A percentile compares a stretch with the other conserved stretches of the same genome.
These are phyloP conservation scores for Symbiodinium natans DNA, from an alignment of 73 alveolate species.

Conservation along the genomic window DNA sequence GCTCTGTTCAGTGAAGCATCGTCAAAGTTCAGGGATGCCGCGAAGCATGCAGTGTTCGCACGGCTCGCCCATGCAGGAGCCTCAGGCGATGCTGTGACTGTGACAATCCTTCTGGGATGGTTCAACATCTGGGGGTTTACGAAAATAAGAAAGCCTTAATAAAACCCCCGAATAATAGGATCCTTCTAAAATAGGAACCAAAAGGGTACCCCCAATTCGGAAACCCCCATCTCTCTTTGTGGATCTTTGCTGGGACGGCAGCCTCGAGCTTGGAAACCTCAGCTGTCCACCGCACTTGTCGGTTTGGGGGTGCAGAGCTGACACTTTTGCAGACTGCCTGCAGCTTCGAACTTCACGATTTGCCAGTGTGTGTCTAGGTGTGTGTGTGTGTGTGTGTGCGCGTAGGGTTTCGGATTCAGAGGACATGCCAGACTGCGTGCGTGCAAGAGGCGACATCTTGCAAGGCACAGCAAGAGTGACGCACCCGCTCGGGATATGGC, in stretches of 20 bases:
- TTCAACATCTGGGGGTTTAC: too few relatives aligned
- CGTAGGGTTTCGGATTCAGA: background rate
- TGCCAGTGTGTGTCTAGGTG: too few relatives aligned
- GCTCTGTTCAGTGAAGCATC: slow-evolving; percentile 37
- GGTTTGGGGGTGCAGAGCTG: too few relatives aligned
- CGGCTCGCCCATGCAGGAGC: slow-evolving; percentile 93
- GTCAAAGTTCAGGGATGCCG: slow-evolving; percentile 29
- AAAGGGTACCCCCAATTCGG: too few relatives aligned
- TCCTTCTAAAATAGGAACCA: too few relatives aligned
- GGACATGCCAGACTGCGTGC: background rate
- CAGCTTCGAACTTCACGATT: too few relatives aligned
- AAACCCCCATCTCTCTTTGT: too few relatives aligned
- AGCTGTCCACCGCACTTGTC: too few relatives aligned
- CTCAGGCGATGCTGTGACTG: background rate
- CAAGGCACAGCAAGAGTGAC: slow-evolving; percentile 46
- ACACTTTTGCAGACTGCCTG: too few relatives aligned
- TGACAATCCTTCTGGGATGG: background rate
- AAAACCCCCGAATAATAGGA: too few relatives aligned
- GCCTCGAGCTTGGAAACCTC: slow-evolving; percentile 6
- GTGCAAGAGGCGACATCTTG: slow-evolving; percentile 46
- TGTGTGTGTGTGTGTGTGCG: too few relatives aligned
- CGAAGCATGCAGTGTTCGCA: slow-evolving; percentile 58
- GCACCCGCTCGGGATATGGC: slow-evolving; percentile 78
- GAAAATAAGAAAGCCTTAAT: too few relatives aligned
- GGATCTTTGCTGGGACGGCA: background rate